A percentile compares a stretch with the other conserved stretches of the same genome.
Evolutionary conservation across 2,329 filamentous ascomycete species (phyloP).

Genomic region (Aspergillus uvarum): DNA sequence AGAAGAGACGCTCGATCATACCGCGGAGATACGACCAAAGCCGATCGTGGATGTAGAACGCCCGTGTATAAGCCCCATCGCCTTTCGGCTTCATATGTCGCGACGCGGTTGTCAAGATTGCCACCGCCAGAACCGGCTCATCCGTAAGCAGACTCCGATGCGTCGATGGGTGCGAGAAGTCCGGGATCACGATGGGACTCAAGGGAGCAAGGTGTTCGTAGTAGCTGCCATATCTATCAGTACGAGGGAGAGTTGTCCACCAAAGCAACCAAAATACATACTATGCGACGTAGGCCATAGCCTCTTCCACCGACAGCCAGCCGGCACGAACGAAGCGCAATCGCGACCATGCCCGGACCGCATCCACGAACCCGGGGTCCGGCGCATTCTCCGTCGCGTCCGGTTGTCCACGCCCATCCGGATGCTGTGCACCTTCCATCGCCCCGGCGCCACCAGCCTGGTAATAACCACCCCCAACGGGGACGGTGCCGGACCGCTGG

Average conservation of each 20-base stretch:
- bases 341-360: constrained; percentile 82
- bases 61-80: constrained; percentile 76
- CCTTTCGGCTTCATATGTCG: constrained; percentile 79
- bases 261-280: constrained; percentile 45
- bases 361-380: constrained; percentile 55
- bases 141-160: constrained; percentile 80
- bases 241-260: background rate
- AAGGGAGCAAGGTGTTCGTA: constrained; percentile 88
- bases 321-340: constrained; percentile 95
- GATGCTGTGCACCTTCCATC: constrained; percentile 26
- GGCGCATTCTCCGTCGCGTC: constrained; percentile 29
- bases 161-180: constrained; percentile 77
- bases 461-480: constrained; percentile 56
- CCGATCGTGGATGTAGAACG: constrained; percentile 90
- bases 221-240: constrained; percentile 57
- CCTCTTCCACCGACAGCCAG: constrained; percentile 93
- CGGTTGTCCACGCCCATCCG: constrained; percentile 28
- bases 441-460: constrained; percentile 26
- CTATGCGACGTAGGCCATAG: constrained; percentile 92
- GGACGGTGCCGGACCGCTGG: constrained; percentile 45
- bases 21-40: constrained; percentile 91
- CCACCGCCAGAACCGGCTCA: constrained; percentile 89
- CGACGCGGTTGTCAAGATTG: constrained; percentile 85
- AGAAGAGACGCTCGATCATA: constrained; percentile 93
- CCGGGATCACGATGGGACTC: constrained; percentile 89